Evolutionary conservation across 116 monocot species (phyloP).

Genomic region (Cymodocea nodosa): DNA sequence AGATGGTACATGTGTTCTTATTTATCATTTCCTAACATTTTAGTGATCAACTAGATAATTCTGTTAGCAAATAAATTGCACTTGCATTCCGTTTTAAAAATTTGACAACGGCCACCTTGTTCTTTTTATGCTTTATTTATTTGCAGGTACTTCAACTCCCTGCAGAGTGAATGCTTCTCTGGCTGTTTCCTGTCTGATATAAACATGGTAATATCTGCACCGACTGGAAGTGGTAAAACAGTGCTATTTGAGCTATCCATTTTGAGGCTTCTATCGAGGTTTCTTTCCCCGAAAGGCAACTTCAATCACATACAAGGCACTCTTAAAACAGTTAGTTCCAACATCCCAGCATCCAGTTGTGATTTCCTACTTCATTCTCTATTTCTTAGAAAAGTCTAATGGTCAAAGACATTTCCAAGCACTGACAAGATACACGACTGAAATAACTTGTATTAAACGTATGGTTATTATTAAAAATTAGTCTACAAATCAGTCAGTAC

Average conservation of each 20-base stretch:
- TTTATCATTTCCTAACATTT: background rate
- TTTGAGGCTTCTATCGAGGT: conserved; percentile 75
- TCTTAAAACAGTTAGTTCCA: conserved; percentile 65
- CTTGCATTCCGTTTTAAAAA: background rate
- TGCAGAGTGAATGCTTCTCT: conserved; percentile 92
- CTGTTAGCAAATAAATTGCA: background rate
- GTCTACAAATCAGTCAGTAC: no score
- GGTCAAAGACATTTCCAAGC: no score
- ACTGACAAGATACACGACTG: no score
- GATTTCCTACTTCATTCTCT: no score
- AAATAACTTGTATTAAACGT: no score
- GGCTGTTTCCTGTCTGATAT: conserved; percentile 71
- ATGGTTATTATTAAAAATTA: no score
- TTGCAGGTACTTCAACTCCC: conserved; percentile 87
- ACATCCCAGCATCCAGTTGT: background rate
- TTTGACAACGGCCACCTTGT: background rate
- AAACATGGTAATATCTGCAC: conserved; percentile 97
- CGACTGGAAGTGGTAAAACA: conserved; percentile 98
- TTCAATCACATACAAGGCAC: conserved; percentile 64
- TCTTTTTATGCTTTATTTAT: background rate
- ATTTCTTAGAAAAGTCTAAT: background rate
- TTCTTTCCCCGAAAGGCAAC: conserved; percentile 63
- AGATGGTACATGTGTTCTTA: background rate
- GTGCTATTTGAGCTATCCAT: conserved; percentile 96
- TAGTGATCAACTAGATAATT: background rate